phyloP scores from a whole-genome alignment of 2,329 filamentous ascomycete species.

The Camillea tinctor region DNA sequence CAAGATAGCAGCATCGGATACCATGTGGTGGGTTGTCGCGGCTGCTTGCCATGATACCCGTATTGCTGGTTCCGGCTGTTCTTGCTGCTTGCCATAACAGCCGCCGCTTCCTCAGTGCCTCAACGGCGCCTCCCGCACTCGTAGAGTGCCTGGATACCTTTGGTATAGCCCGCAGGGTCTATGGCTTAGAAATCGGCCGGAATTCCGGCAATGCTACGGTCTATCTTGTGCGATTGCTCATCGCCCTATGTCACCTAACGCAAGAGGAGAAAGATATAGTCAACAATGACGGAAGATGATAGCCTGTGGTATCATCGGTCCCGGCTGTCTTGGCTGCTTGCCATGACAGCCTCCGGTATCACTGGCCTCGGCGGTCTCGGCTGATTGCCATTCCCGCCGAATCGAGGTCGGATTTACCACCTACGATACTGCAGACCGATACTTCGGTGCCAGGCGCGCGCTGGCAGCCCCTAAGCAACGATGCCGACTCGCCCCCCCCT shows the following conservation, averaged over 20 bases:
- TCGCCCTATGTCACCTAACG: constrained; percentile 10
- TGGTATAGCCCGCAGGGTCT: constrained; percentile 6
- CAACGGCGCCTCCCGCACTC: too few species aligned
- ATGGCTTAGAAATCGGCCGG: constrained; percentile 8
- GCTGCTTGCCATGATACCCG: too few species aligned
- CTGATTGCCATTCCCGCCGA: too few species aligned
- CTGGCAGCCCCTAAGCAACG: too few species aligned
- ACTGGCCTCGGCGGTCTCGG: too few species aligned
- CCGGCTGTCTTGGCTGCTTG: constrained; percentile 8
- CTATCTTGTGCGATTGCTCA: constrained; percentile 11
- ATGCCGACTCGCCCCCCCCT: too few species aligned
- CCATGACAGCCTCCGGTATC: too few species aligned
- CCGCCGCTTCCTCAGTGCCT: neutral
- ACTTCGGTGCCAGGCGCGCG: constrained; percentile 2
- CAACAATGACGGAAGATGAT: neutral
- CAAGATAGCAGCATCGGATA: too few species aligned
- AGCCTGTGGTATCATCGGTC: constrained; percentile 12
- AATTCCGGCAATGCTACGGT: constrained; percentile 17
- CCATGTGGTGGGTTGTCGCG: too few species aligned
- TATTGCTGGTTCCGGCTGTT: too few species aligned
- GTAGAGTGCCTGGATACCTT: constrained; percentile 3
- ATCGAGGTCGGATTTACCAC: constrained; percentile 13
- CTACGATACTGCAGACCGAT: constrained; percentile 8
- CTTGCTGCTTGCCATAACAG: too few species aligned
- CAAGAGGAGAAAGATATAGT: neutral